Base-by-base conservation (phyloP, 768 basidiomycete species). In the Piloderma croceum region DNA sequence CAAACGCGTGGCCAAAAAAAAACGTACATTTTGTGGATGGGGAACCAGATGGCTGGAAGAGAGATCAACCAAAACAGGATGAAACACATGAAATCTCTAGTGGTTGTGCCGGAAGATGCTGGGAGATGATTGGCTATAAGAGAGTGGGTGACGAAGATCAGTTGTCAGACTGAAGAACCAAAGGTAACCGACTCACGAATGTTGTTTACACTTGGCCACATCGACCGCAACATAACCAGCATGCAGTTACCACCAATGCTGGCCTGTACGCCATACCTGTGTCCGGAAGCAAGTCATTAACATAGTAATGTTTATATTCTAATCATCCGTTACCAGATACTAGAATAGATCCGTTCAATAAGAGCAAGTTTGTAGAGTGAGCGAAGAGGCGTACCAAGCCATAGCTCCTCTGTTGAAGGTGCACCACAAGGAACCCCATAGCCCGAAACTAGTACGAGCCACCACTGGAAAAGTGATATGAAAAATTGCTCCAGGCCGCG, bases 1-100 rank as follows among this genome's bases (percentile, higher is more conserved):
- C 10, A 27, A 42, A 34, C 39, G 47, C 35, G 24, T 39, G 46
- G 44, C 44, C 42, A 35, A 17, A 25, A 42, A 22, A 31, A 34
- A 39, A 62, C 76, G 42, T 58, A 83, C 81, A 87, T 82, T 53
- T 82, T 73, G 65, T 90, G 85, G 35, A 89, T 78, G 9, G 84
- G 86, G 49, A 87, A 81, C 82, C 82, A 88, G 49, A 89, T 81
- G 13, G 81, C 79, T 7, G 84, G 85, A 22, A 90, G 72, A 23
- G 79, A 83, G 27, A 87, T 70, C 20, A 89, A 63, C 81, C 85
- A 90, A 69, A 90, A 92, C 43, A 91, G 68, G 70, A 91, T 82
- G 75, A 91, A 91, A 49, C 77, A 78, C 65, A 87, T 64, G 49
- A 82, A 85, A 62, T 85, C 78, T 39, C 74, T 72, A n/a, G 82